Evolutionary conservation across 306 rosid species (phyloP), one percentile per base, ranked within the genome.

Genomic region (Dalbergia cochinchinensis): DNA sequence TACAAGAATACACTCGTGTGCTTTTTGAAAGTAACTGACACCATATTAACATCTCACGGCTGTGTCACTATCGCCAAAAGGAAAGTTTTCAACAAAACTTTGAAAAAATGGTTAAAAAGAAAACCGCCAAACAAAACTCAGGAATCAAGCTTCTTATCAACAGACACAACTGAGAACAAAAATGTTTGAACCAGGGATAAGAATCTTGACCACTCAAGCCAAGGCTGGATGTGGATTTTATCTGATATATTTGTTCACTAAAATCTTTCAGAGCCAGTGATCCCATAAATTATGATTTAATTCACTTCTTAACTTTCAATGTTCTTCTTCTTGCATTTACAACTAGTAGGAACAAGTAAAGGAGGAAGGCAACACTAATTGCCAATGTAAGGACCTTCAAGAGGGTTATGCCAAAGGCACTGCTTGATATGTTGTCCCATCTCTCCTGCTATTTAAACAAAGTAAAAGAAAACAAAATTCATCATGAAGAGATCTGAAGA

Each of bases 291-390:
- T 14, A 47, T 39, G 50, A 70, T 58, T 74, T 65, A 55, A 76
- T 57, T 87, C 77, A 92, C 71, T 87, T 74, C 82, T 94, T 94
- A 83, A 90, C 76, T 85, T 94, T 94, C 16, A 26, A 89, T 65
- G 84, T 84, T 89, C 92, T 92, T 88, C 96, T 89, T 82, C 89
- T 90, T 26, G 82, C 85, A 85, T 88, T 88, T 67, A 86, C 92
- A 89, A 86, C 71, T 76, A 88, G 69, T 76, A 86, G 22, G 73
- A 80, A 78, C 62, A 83, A 47, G 73, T 80, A 61, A 81, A 87
- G 45, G 78, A 88, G 41, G 80, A 86, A 69, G 86, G 76, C 74
- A 71, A 69, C 18, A 74, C 84, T 44, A 77, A 74, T 70, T 65
- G 83, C 79, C n/a, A 87, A 33, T 0, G 88, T 78, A 72, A 88